phyloP scores from a whole-genome alignment of 192 early-diverging fungal species.

The Backusella luteola region DNA sequence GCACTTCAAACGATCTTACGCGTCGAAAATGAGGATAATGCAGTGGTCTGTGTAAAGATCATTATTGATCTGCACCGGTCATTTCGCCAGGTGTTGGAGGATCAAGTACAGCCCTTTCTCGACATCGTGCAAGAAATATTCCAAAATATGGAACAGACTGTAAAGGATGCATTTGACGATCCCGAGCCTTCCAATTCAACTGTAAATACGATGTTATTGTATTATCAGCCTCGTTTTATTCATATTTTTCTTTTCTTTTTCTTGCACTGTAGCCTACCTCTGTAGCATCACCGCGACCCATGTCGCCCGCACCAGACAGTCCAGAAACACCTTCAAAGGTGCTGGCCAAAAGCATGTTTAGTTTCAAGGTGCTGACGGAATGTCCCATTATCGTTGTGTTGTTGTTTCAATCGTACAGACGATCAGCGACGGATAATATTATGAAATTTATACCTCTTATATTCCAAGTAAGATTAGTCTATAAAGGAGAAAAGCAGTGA shows the following conservation, averaged over 20 bases:
- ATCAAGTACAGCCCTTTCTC: constrained; percentile 86
- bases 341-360: constrained; percentile 71
- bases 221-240: neutral
- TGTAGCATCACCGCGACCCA: constrained; percentile 65
- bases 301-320: constrained; percentile 70
- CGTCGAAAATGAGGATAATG: constrained; percentile 97
- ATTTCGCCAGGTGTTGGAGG: constrained; percentile 79
- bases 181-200: constrained; percentile 50
- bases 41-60: constrained; percentile 87
- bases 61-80: constrained; percentile 94
- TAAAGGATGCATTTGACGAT: constrained; percentile 79
- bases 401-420: constrained; percentile 87
- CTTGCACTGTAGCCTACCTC: constrained; percentile 2
- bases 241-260: neutral
- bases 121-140: constrained; percentile 95
- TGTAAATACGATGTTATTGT: constrained; percentile 3
- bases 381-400: constrained; percentile 98
- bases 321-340: constrained; percentile 57
- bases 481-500: neutral
- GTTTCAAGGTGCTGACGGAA: constrained; percentile 98
- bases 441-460: constrained; percentile 86
- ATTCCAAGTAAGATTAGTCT: constrained; percentile 57
- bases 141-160: constrained; percentile 84
- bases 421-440: constrained; percentile 81
- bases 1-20: constrained; percentile 75